Evolutionary conservation across 768 basidiomycete genomes (phyloP).

Genomic region (Lactifluus subvellereus): DNA sequence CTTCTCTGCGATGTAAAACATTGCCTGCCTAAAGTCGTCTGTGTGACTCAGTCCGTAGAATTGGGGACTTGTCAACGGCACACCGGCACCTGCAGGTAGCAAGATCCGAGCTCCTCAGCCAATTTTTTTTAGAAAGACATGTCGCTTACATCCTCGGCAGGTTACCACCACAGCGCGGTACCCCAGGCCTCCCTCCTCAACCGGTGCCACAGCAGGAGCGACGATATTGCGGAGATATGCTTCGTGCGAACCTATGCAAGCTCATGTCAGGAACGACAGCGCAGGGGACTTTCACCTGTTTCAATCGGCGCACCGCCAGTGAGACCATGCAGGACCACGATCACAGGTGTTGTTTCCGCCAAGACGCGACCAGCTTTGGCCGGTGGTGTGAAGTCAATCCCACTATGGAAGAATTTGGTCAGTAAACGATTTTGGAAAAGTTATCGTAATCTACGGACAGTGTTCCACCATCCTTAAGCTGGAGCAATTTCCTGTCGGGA

Average conservation of each 20-base stretch:
- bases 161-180: constrained; percentile 89
- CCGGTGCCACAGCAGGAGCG: constrained; percentile 61
- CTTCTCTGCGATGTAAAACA: constrained; percentile 62
- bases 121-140: neutral
- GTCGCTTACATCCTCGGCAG: constrained; percentile 75
- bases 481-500: constrained; percentile 40
- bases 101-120: constrained; percentile 50
- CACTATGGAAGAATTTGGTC: constrained; percentile 33
- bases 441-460: constrained; percentile 39
- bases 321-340: constrained; percentile 51
- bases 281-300: neutral
- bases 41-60: constrained; percentile 87
- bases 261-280: constrained; percentile 9
- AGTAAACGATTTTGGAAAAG: neutral
- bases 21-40: constrained; percentile 77
- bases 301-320: constrained; percentile 36
- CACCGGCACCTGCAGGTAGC: neutral
- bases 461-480: constrained; percentile 56
- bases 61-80: constrained; percentile 33
- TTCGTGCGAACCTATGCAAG: constrained; percentile 69
- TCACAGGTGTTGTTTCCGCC: constrained; percentile 40
- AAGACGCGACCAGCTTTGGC: constrained; percentile 25
- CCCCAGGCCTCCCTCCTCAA: constrained; percentile 75
- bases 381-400: constrained; percentile 56
- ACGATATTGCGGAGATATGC: constrained; percentile 82